A percentile compares a stretch with the other conserved stretches of the same genome.
These are phyloP conservation scores for Cyberlindnera maclurae DNA, from an alignment of 805 yeast species.

Conservation along the genomic window DNA sequence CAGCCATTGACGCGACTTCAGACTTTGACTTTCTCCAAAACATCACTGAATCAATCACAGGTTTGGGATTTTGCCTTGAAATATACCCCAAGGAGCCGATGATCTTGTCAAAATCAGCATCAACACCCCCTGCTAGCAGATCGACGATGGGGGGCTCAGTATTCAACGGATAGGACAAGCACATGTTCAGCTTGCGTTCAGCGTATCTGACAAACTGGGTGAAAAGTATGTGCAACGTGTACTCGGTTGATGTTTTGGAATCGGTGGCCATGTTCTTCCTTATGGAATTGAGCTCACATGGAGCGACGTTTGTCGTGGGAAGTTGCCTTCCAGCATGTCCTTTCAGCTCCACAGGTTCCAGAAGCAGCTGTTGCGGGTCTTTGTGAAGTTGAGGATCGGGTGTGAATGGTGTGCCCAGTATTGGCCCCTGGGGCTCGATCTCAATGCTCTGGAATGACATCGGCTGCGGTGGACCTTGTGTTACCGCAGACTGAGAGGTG, in stretches of 20 bases:
- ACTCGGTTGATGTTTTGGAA: constrained; percentile 72
- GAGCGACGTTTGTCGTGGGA: constrained; percentile 14
- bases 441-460: constrained; percentile 12
- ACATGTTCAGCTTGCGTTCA: constrained; percentile 73
- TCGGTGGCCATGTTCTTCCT: constrained; percentile 42
- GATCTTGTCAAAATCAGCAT: constrained; percentile 79
- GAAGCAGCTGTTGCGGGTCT: neutral
- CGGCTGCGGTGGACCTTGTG: constrained; percentile 2
- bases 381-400: neutral
- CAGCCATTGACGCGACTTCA: constrained; percentile 67
- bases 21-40: constrained; percentile 94
- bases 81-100: constrained; percentile 84
- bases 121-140: constrained; percentile 77
- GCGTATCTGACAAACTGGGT: constrained; percentile 94
- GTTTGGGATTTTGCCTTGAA: constrained; percentile 84
- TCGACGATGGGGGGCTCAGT: constrained; percentile 77
- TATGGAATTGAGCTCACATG: constrained; percentile 20
- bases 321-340: constrained; percentile 6
- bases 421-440: constrained; percentile 11
- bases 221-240: constrained; percentile 88
- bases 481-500: neutral
- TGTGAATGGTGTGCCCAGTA: neutral
- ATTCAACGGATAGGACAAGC: constrained; percentile 56
- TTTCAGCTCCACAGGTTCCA: constrained; percentile 1
- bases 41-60: constrained; percentile 96